A percentile compares a stretch with the other conserved stretches of the same genome.
These are phyloP conservation scores for Pichia sporocuriosa DNA, from an alignment of 805 yeast species.

Conservation along the genomic window DNA sequence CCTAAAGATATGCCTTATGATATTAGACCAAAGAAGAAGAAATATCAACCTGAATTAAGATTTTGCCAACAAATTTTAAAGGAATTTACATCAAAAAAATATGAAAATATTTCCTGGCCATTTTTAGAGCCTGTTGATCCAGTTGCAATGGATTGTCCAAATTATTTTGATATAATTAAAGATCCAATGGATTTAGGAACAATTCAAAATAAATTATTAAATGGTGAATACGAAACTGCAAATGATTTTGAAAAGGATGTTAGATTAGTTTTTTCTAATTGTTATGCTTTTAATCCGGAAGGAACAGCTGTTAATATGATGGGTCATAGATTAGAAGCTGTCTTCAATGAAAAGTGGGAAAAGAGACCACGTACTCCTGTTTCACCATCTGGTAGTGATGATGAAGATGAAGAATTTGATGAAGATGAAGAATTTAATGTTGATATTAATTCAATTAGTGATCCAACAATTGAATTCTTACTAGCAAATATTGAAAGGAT, in stretches of 20 bases:
- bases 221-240: slow-evolving; percentile 82
- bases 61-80: slow-evolving; percentile 77
- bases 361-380: slow-evolving; percentile 71
- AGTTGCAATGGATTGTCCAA: slow-evolving; percentile 86
- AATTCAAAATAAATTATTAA: slow-evolving; percentile 67
- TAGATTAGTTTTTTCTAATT: slow-evolving; percentile 76
- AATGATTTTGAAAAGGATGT: slow-evolving; percentile 84
- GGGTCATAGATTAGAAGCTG: slow-evolving; percentile 87
- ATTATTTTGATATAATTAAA: slow-evolving; percentile 78
- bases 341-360: slow-evolving; percentile 83
- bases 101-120: slow-evolving; percentile 80
- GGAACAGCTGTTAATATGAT: slow-evolving; percentile 94
- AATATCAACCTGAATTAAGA: slow-evolving; percentile 80
- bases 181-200: slow-evolving; percentile 95
- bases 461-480: slow-evolving; percentile 84
- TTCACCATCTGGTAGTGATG: slow-evolving; percentile 36
- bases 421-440: slow-evolving; percentile 45
- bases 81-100: slow-evolving; percentile 77
- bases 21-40: slow-evolving; percentile 84
- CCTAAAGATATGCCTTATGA: slow-evolving; percentile 92
- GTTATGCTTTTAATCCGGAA: slow-evolving; percentile 90
- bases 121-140: slow-evolving; percentile 94
- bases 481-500: slow-evolving; percentile 82
- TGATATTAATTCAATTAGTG: slow-evolving; percentile 60
- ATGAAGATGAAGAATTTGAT: slow-evolving; percentile 32